Base-by-base conservation (phyloP, 805 yeast genomes). In the Clavispora vitiphila region DNA sequence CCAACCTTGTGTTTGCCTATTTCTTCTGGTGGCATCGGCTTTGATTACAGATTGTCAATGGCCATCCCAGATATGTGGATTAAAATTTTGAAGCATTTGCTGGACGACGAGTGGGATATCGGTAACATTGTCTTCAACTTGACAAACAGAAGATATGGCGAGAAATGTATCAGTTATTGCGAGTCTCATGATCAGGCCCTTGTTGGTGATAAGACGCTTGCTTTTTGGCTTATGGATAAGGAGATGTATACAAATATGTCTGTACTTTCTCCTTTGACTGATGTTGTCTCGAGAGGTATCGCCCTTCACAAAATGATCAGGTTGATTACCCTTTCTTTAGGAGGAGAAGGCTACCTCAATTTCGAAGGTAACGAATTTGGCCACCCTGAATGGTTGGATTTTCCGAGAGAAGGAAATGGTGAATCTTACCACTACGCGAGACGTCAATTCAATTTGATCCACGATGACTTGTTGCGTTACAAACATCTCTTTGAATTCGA, bases 1-100 rank as follows among this genome's bases (percentile, higher is more conserved):
- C 99, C 99, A 25, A 89, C 97, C 1, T 67, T 93, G 42, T 91
- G 98, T 62, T 63, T 86, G 42, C 81, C 93, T 5, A 73, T 86
- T 38, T 39, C 52, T 0, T 59, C 69, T 19, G 98, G 98, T 37
- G 99, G 99, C 43, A 81, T 85, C 47, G 99, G 97, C 0, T 91
- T 91, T 56, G 93, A 90, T 60, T 91, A 91, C 62, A 74, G 98
- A 48, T 72, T 91, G 40, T 93, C 96, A 2, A 91, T 91, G 99
- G 97, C 98, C 1, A 72, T 91, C 45, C 99, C 99, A 4, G 99
- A 91, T 62, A 91, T 91, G 98, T 91, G 99, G 99, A 91, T 91
- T 67, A 93, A 93, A 62, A 64, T 89, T 37, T 67, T 91, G 53
- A 91, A 93, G 60, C 97, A 90, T 59, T 67, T 74, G 44, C 57